A percentile compares a stretch with the other conserved stretches of the same genome.
These are phyloP conservation scores for Neoarthrinium moseri DNA, from an alignment of 2,329 filamentous ascomycete species.

Conservation along the genomic window DNA sequence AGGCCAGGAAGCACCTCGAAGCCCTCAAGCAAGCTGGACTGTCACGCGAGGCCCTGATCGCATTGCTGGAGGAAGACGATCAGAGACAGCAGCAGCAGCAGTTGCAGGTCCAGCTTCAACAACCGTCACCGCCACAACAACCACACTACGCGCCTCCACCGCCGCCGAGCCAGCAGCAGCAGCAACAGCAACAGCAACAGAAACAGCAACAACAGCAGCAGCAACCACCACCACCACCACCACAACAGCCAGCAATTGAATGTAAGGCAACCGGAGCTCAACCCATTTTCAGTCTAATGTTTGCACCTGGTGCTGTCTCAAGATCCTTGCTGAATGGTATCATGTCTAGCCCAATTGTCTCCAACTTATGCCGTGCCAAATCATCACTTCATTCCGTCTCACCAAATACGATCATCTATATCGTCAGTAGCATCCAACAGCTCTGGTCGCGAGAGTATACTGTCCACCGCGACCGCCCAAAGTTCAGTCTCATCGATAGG, in stretches of 20 bases:
- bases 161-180: conserved; percentile 11
- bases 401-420: conserved; percentile 26
- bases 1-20: conserved; percentile 30
- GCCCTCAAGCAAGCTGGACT: conserved; percentile 32
- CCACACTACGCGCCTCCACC: conserved; percentile 10
- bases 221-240: conserved; percentile 12
- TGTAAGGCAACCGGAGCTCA: conserved; percentile 12
- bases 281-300: not conserved
- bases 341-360: conserved; percentile 12
- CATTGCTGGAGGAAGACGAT: conserved; percentile 24
- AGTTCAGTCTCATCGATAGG: conserved; percentile 27
- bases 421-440: conserved; percentile 27
- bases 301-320: not conserved
- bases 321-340: not conserved
- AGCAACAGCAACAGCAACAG: conserved; percentile 10
- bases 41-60: conserved; percentile 26
- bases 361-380: conserved; percentile 20
- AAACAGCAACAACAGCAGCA: conserved; percentile 11
- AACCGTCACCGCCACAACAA: conserved; percentile 11
- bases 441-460: conserved; percentile 29
- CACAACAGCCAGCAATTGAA: conserved; percentile 21
- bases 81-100: conserved; percentile 10
- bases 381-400: conserved; percentile 20
- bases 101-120: conserved; percentile 8
- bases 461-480: conserved; percentile 26